These are phyloP conservation scores for Pyrenophora seminiperda DNA, from an alignment of 2,329 filamentous ascomycete genomes.

Conservation along the genomic window DNA sequence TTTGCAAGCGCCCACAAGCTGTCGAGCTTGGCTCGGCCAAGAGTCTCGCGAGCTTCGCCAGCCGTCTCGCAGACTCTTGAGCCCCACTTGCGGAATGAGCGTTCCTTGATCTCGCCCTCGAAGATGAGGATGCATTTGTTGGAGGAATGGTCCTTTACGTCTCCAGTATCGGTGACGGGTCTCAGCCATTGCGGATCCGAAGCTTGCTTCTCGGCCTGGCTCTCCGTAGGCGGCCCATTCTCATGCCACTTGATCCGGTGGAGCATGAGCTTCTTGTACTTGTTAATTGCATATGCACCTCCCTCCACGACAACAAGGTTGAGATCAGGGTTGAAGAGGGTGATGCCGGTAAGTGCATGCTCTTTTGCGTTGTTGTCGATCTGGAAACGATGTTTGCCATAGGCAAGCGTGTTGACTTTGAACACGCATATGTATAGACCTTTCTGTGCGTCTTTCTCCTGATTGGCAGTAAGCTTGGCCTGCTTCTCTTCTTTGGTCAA, in stretches of 20 bases:
- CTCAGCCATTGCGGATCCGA: conserved; percentile 74
- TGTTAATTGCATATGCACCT: conserved; percentile 78
- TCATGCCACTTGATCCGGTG: conserved; percentile 95
- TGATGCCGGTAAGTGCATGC: conserved; percentile 82
- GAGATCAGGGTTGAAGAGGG: conserved; percentile 86
- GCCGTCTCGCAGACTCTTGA: conserved; percentile 89
- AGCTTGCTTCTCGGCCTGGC: conserved; percentile 62
- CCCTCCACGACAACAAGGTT: conserved; percentile 92
- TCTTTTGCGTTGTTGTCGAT: conserved; percentile 92
- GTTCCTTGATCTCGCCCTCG: conserved; percentile 83
- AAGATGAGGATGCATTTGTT: conserved; percentile 88
- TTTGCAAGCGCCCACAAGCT: conserved; percentile 94
- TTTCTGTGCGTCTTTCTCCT: conserved; percentile 84
- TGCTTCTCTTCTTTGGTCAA: conserved; percentile 85
- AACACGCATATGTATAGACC: conserved; percentile 88
- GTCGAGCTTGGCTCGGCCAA: conserved; percentile 85
- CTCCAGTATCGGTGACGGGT: conserved; percentile 76
- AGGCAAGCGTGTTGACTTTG: conserved; percentile 85
- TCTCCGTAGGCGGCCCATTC: conserved; percentile 71
- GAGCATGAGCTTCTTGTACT: conserved; percentile 91
- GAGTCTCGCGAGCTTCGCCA: conserved; percentile 78
- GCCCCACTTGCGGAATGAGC: conserved; percentile 86
- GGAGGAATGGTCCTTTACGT: conserved; percentile 76
- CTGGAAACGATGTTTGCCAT: conserved; percentile 92
- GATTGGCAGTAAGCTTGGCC: conserved; percentile 81